phyloP scores from a whole-genome alignment of 768 basidiomycete species.

The Mycena pura region DNA sequence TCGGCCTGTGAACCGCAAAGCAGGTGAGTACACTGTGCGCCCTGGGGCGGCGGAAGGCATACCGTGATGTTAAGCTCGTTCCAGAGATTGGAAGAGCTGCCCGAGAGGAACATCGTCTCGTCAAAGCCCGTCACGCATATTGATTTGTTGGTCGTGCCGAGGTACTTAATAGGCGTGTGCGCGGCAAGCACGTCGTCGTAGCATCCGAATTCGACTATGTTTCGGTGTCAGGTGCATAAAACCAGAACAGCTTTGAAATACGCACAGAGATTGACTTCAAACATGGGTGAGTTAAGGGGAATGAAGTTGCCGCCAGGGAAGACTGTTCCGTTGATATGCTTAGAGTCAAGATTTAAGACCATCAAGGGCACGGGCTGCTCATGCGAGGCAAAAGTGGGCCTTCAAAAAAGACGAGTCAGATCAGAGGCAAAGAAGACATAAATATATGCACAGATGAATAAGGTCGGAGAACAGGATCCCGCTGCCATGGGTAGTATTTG shows the following conservation, averaged over 20 bases:
- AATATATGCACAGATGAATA: conserved; percentile 37
- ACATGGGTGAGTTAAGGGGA: conserved; percentile 40
- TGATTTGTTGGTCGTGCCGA: conserved; percentile 46
- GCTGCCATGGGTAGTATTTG: conserved; percentile 38
- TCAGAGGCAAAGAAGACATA: neutral
- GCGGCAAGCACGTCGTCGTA: conserved; percentile 52
- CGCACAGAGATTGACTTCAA: conserved; percentile 43
- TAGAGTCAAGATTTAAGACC: conserved; percentile 33
- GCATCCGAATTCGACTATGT: conserved; percentile 46
- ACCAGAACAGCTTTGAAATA: neutral
- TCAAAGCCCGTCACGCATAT: conserved; percentile 44
- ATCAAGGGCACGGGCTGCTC: conserved; percentile 49
- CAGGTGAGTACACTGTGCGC: neutral
- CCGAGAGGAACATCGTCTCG: conserved; percentile 34
- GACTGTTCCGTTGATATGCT: conserved; percentile 33
- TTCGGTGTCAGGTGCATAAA: neutral
- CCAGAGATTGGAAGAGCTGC: conserved; percentile 38
- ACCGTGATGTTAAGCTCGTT: conserved; percentile 20
- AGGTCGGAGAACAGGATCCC: conserved; percentile 43
- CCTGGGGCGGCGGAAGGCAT: neutral
- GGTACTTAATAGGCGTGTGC: conserved; percentile 51
- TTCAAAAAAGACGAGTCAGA: conserved; percentile 19
- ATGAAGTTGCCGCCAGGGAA: conserved; percentile 29
- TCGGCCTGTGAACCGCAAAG: neutral
- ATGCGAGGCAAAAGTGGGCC: conserved; percentile 40